Evolutionary conservation across 2,329 filamentous ascomycete species (phyloP), one percentile per base, ranked within the genome.

Genomic region (Dactylellina haptotyla): DNA sequence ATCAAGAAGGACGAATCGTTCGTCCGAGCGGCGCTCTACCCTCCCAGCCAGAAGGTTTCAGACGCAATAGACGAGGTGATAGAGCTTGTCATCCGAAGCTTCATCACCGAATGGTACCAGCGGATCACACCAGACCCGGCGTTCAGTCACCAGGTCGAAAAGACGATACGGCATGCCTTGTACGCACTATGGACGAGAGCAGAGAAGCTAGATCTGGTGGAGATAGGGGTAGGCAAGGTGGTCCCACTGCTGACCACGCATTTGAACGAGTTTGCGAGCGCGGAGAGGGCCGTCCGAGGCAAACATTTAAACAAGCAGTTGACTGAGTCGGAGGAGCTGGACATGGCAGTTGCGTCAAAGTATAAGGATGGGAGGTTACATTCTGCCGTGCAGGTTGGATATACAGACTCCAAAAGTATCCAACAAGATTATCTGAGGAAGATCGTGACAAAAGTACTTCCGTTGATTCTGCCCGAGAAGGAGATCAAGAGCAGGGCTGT

Each of bases 251-350:
- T 99, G 76, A 98, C 94, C 28, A 85, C 87, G 8, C 95, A 99
- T 81, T 87, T 99, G 78, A 91, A 87, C 76, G 92, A 97, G 76
- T 97, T 97, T 77, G 92, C 93, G 80, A 89, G 95, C 76, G 95
- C 95, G 0, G 95, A 99, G 82, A 87, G 90, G 66, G 86, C 88
- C 6, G 91, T 99, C 9, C 87, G 94, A 61, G 96, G 96, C 10
- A 90, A 89, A 80, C 92, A 96, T 81, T 84, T 98, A 65, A 95
- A 93, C 77, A 88, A 92, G 58, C 93, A 90, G 76, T 89, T 99
- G 63, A 98, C 96, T 1, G 95, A 99, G 82, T 96, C 93, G 0
- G 94, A 97, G 79, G 95, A 99, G 84, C 84, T 99, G 78, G 93
- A 98, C 80, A 84, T 96, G 76, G 95, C 95, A 1, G 96, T 99